A percentile compares a stretch with the other conserved stretches of the same genome.
Evolutionary conservation across 2,329 filamentous ascomycete genomes (phyloP).

Genomic region (Lasiodiplodia theobromae): DNA sequence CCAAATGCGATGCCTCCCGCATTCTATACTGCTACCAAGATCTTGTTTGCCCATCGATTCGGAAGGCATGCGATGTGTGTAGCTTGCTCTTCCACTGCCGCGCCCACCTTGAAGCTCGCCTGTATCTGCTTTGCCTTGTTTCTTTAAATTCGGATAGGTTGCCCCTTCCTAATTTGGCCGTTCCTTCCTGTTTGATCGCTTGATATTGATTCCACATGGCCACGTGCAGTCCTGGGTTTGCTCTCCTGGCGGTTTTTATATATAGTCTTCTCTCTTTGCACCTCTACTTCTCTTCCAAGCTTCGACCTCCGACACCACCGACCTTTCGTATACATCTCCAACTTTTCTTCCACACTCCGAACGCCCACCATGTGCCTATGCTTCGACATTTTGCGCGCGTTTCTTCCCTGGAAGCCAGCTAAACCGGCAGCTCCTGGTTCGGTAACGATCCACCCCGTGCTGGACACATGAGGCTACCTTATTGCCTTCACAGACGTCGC

Average conservation of each 20-base stretch:
- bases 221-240: neutral
- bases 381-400: neutral
- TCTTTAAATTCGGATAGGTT: neutral
- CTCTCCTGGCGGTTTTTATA: neutral
- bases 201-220: neutral
- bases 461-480: neutral
- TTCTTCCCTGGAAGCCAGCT: neutral
- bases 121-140: neutral
- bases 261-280: neutral
- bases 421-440: neutral
- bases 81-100: neutral
- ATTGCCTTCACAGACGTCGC: neutral
- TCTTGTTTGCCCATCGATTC: neutral
- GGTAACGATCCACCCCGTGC: neutral
- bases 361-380: neutral
- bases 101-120: no score
- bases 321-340: neutral
- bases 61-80: neutral
- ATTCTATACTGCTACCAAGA: neutral
- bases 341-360: neutral
- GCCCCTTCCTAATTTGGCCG: neutral
- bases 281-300: neutral
- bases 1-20: neutral
- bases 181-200: neutral
- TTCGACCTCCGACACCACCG: no score